Evolutionary conservation across 2,329 filamentous ascomycete species (phyloP).

Genomic region (Ophiocordyceps camponoti-floridani): DNA sequence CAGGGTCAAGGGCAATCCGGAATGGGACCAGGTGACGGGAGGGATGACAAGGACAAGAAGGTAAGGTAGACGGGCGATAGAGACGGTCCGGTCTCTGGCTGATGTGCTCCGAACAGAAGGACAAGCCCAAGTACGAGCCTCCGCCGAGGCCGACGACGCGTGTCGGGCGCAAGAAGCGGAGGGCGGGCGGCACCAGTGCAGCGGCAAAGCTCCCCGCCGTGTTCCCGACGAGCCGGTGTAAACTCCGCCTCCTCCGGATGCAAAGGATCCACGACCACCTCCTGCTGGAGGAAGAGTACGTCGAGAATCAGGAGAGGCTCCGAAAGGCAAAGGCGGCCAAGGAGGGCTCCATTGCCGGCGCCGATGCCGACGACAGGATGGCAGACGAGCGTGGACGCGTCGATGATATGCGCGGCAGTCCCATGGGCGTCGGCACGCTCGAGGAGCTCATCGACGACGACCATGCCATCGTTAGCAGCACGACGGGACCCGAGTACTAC

Average conservation of each 20-base stretch:
- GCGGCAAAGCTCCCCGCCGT: constrained; percentile 88
- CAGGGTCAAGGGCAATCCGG: constrained; percentile 78
- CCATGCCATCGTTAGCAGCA: constrained; percentile 94
- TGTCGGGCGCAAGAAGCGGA: constrained; percentile 97
- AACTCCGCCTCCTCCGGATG: constrained; percentile 92
- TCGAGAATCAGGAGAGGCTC: constrained; percentile 94
- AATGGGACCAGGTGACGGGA: constrained; percentile 64
- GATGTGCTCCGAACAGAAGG: constrained; percentile 46
- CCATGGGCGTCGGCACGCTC: constrained; percentile 93
- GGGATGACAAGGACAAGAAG: constrained; percentile 88
- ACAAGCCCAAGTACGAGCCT: constrained; percentile 99
- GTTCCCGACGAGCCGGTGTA: constrained; percentile 92
- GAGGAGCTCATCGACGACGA: constrained; percentile 99
- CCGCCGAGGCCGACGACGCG: constrained; percentile 92
- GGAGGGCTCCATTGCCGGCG: constrained; percentile 47
- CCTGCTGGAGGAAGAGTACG: constrained; percentile 92
- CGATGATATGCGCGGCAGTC: constrained; percentile 95
- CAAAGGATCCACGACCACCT: constrained; percentile 97
- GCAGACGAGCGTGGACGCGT: constrained; percentile 90
- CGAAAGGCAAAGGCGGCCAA: constrained; percentile 78
- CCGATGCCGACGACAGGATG: constrained; percentile 68
- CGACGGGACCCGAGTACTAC: constrained; percentile 95
- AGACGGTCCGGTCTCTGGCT: too few relatives aligned
- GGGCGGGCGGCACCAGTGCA: constrained; percentile 78
- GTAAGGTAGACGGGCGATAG: constrained; percentile 22